Base-by-base conservation (phyloP, 1,284 basidiomycete genomes). In the Heliocybe sulcata region DNA sequence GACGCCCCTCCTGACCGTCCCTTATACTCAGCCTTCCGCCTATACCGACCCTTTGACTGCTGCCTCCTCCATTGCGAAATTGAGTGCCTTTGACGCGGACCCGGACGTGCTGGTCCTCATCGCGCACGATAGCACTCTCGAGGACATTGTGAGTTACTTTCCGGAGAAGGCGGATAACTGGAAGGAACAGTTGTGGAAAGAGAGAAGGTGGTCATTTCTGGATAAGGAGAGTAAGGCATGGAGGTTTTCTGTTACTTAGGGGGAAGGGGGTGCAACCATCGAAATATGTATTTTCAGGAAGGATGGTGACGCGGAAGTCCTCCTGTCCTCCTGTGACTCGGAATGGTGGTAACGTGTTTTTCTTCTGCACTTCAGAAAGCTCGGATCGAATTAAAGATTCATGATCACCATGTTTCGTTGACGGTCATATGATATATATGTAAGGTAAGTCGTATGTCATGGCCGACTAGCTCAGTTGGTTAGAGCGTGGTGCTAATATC, bases 141-240 rank as follows among this genome's bases (percentile, higher is more conserved):
- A 42, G 8, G 60, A 58, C 6, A 45, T 65, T 3, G 50, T 58
- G 6, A 54, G 48, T 23, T 55, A 55, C 27, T 63, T 61, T 16
- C 61, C 64, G 10, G 52, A 51, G 19, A 56, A 20, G 3, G 25
- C 63, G 29, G 52, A 65, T 55, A 49, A 47, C 3, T 65, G 64
- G 62, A 57, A 64, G 54, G 57, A 55, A 38, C 57, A 59, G 29
- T 61, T 60, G 26, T 64, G 61, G 62, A 65, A 65, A 54, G 54
- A 59, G 0, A 52, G 47, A 51, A 54, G 57, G 27, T 65, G 62
- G 62, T 56, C 61, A n/a, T 63, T 64, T 45, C 35, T 64, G 20
- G 59, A 63, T 1, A 57, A 60, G 42, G 48, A 42, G 9, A 63
- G 60, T 22, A 50, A 47, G 1, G 63, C 59, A 1, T 64, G 59